phyloP scores from a whole-genome alignment of 1,284 basidiomycete genomes.

The Clitocybe nebularis region DNA sequence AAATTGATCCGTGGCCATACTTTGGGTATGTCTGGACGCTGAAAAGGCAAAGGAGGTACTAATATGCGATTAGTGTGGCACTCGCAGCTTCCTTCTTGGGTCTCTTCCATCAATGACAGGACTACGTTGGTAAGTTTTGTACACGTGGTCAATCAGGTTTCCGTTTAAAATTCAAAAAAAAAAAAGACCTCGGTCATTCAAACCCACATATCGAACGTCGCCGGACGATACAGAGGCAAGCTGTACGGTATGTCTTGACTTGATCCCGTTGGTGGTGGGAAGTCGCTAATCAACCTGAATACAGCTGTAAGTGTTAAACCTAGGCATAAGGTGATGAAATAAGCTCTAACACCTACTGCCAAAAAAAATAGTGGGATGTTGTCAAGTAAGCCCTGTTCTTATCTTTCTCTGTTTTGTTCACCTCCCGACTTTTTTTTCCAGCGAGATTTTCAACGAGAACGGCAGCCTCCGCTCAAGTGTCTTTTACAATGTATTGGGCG shows the following conservation, averaged over 20 bases:
- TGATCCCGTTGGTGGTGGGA: no score
- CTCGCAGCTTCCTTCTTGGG: slow-evolving; percentile 46
- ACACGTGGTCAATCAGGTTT: background rate
- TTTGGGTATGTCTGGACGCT: slow-evolving; percentile 24
- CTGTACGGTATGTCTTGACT: slow-evolving; percentile 28
- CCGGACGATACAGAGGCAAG: slow-evolving; percentile 38
- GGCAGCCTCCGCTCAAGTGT: slow-evolving; percentile 9
- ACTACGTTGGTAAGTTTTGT: slow-evolving; percentile 25
- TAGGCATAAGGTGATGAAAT: slow-evolving; percentile 3
- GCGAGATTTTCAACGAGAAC: slow-evolving; percentile 13
- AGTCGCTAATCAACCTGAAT: no score
- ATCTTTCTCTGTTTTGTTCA: background rate
- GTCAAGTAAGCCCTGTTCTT: slow-evolving; percentile 4
- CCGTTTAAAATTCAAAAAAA: background rate
- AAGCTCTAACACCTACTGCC: background rate
- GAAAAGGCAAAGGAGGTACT: background rate
- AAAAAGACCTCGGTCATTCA: slow-evolving; percentile 33
- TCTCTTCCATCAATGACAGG: slow-evolving; percentile 29
- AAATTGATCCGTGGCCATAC: slow-evolving; percentile 47
- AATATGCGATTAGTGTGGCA: slow-evolving; percentile 36
- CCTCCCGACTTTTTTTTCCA: background rate
- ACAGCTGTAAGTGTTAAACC: slow-evolving; percentile 16
- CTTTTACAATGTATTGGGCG: slow-evolving; percentile 8
- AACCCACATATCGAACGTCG: slow-evolving; percentile 37
- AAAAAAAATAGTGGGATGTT: slow-evolving; percentile 10